These are phyloP conservation scores for Mikania micrantha DNA, from an alignment of 129 eudicot species.

Conservation along the genomic window DNA sequence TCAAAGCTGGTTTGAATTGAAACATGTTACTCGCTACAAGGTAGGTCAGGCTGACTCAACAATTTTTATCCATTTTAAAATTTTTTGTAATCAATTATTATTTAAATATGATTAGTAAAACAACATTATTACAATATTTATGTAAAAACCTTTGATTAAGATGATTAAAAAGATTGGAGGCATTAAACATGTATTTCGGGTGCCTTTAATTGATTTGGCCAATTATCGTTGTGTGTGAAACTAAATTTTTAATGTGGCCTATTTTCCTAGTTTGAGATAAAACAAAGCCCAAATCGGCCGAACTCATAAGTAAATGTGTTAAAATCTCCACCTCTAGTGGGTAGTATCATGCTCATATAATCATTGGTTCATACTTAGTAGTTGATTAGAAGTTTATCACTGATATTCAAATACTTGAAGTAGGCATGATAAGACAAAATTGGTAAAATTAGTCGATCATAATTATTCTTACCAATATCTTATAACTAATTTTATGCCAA, in stretches of 20 bases:
- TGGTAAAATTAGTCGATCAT: not conserved
- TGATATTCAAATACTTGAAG: not conserved
- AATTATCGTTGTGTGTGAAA: too few species aligned
- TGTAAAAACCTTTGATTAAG: too few species aligned
- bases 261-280: too few species aligned
- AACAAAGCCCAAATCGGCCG: not conserved
- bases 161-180: not conserved
- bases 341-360: not conserved
- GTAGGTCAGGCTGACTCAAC: not conserved
- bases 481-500: not conserved
- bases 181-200: not conserved
- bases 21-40: not conserved
- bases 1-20: not conserved
- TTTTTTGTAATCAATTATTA: not conserved
- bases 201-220: not conserved
- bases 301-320: not conserved
- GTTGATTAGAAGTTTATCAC: not conserved
- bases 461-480: not conserved
- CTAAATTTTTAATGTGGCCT: too few species aligned
- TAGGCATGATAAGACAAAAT: not conserved
- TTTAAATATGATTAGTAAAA: not conserved
- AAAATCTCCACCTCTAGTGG: not conserved
- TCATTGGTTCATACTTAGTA: not conserved
- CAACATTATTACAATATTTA: too few species aligned
- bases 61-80: not conserved